Conservation (phyloP, 2,329 filamentous ascomycete genomes). For the Ophiognomonia clavigignenti-juglandacearum region DNA sequence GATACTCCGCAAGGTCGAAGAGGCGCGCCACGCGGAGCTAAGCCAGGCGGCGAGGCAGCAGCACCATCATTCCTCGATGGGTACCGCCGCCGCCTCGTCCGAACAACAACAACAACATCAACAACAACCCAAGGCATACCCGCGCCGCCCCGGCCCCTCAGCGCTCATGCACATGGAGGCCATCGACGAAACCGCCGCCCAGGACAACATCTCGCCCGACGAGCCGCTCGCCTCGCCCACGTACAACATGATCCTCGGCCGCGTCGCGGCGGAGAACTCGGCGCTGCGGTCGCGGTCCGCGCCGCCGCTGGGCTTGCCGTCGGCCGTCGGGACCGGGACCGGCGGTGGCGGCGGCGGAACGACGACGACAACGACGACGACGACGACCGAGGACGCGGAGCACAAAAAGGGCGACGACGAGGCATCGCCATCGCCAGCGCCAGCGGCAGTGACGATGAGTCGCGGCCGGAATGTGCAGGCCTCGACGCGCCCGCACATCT, state of each 20-base stretch:
- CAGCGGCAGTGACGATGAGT: neutral
- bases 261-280: neutral
- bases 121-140: neutral
- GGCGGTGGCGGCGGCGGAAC: too few species aligned
- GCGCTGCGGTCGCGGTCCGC: constrained; percentile 4
- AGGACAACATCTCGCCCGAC: neutral
- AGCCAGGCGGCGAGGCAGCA: neutral
- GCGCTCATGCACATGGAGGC: neutral
- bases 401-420: too few species aligned
- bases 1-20: neutral
- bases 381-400: too few species aligned
- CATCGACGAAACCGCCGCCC: neutral
- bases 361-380: too few species aligned
- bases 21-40: constrained; percentile 4
- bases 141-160: neutral
- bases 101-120: neutral
- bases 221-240: neutral
- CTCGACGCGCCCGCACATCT: constrained; percentile 20
- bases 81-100: too few species aligned
- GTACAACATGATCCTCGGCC: neutral
- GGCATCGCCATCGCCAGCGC: too few species aligned
- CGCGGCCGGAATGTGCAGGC: neutral
- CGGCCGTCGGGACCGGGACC: too few species aligned
- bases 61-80: too few species aligned
- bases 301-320: neutral